Evolutionary conservation across 208 protist genomes (phyloP).

Genomic region (Leishmania braziliensis): DNA sequence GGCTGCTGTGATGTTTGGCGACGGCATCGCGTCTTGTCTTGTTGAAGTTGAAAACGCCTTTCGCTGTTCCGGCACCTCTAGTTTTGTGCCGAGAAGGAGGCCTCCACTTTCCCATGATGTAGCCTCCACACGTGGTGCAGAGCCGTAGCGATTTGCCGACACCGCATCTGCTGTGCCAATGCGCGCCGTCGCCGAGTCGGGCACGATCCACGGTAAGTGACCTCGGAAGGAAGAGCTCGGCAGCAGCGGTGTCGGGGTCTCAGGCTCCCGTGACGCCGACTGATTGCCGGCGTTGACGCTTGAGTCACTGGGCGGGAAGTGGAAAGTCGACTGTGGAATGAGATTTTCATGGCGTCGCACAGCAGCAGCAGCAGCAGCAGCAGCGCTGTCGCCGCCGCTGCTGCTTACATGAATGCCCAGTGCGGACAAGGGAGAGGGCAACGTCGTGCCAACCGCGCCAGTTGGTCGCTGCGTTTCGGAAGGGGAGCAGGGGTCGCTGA

Average conservation of each 20-base stretch:
- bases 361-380: too few relatives aligned
- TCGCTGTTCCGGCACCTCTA: not conserved
- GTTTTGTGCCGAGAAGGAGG: not conserved
- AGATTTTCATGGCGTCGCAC: not conserved
- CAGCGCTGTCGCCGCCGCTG: not conserved
- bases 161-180: not conserved
- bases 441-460: not conserved
- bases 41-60: not conserved
- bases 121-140: slow-evolving; percentile 2
- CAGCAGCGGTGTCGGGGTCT: not conserved
- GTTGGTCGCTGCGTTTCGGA: not conserved
- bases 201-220: not conserved
- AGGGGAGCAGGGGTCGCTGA: not conserved
- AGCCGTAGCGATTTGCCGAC: slow-evolving; percentile 16
- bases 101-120: not conserved
- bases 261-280: not conserved
- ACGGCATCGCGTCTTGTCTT: not conserved
- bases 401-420: not conserved
- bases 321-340: not conserved
- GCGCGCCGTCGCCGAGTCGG: too few relatives aligned
- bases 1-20: not conserved
- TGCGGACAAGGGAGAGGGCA: not conserved
- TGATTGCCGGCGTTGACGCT: not conserved
- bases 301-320: not conserved
- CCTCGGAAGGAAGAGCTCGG: not conserved